These are phyloP conservation scores for bread wheat (Triticum aestivum) DNA, from an alignment of 176 grass and related monocot species.

Conservation along the genomic window IWGSC_CS_RefSeq_v2.1 NC_057801.1:154507900-154508399, in stretches of 20 bases:
- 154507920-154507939: slow-evolving; percentile 96
- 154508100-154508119: slow-evolving; percentile 75
- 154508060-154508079: slow-evolving; percentile 72
- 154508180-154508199: slow-evolving; percentile 59
- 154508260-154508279: not conserved
- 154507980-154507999: not conserved
- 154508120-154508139: slow-evolving; percentile 88
- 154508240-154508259: slow-evolving; percentile 46
- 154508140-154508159: slow-evolving; percentile 44
- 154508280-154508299: not conserved
- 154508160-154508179: slow-evolving; percentile 38
- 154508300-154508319: slow-evolving; percentile 27
- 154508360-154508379: slow-evolving; percentile 98
- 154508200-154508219: slow-evolving; percentile 85
- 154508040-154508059: slow-evolving; percentile 78
- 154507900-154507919: slow-evolving; percentile 70
- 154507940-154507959: slow-evolving; percentile 79
- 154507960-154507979: not conserved
- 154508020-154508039: not conserved
- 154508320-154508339: slow-evolving; percentile 50
- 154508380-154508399: slow-evolving; percentile 82
- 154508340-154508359: slow-evolving; percentile 77
- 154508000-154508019: not conserved
- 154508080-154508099: slow-evolving; percentile 60
- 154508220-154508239: slow-evolving; percentile 60